These are phyloP conservation scores for Parathielavia appendiculata DNA, from an alignment of 495 filamentous ascomycete genomes.

Conservation along the genomic window DNA sequence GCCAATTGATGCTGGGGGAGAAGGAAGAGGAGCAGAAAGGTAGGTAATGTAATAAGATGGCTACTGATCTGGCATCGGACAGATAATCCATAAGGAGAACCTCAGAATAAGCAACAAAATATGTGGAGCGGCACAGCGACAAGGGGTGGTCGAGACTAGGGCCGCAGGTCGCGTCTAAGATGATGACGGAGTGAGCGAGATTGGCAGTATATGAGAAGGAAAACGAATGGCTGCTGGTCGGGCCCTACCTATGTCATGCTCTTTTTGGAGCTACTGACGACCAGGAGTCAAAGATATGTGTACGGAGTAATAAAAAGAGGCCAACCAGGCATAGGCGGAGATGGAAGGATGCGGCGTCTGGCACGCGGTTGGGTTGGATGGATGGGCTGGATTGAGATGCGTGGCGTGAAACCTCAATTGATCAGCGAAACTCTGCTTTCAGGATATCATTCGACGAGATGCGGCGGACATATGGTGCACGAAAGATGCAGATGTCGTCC, in stretches of 20 bases:
- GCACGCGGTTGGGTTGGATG: too few species aligned
- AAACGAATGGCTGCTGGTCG: background rate
- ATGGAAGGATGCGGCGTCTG: too few species aligned
- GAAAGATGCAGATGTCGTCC: too few species aligned
- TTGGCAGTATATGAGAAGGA: background rate
- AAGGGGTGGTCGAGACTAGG: background rate
- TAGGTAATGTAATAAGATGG: background rate
- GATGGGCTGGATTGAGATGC: too few species aligned
- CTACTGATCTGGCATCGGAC: background rate
- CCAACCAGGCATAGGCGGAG: too few species aligned
- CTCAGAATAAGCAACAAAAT: background rate
- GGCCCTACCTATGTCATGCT: background rate
- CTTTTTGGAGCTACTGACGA: background rate
- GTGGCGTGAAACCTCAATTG: too few species aligned
- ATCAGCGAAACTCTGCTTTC: too few species aligned
- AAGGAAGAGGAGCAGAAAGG: background rate
- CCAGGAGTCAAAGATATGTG: too few species aligned
- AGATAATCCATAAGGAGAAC: too few species aligned
- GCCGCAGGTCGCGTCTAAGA: background rate
- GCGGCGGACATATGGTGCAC: too few species aligned
- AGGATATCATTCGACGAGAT: too few species aligned
- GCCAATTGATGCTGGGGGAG: conserved; percentile 1
- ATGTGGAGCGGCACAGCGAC: background rate
- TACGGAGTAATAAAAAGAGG: too few species aligned
- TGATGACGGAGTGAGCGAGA: background rate